Conservation (phyloP, 169 alveolate species). For the Besnoitia besnoiti region DNA sequence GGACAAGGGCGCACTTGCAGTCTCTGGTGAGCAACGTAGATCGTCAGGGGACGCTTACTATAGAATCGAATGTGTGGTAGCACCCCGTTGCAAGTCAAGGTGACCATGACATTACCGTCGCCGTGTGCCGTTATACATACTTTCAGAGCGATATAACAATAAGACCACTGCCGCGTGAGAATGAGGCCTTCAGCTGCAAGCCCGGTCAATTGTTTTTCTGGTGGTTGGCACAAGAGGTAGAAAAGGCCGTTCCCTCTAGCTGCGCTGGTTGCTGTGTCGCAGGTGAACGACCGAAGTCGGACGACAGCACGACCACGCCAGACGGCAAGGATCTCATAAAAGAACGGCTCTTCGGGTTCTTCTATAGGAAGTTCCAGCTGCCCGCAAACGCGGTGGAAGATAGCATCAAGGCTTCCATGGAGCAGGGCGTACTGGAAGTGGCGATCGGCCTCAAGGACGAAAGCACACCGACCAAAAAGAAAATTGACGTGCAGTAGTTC, state of each 20-base stretch:
- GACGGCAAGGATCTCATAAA: constrained; percentile 23
- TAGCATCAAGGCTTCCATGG: constrained; percentile 62
- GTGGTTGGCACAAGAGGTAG: no score
- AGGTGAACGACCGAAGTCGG: constrained; percentile 53
- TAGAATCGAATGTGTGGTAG: background rate
- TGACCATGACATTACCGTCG: background rate
- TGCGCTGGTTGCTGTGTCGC: no score
- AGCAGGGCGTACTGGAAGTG: constrained; percentile 49
- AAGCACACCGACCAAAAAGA: background rate
- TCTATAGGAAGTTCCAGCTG: constrained; percentile 62
- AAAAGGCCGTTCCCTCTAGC: no score
- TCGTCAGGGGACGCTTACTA: no score
- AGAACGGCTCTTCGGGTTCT: constrained; percentile 54
- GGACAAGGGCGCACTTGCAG: constrained; percentile 48
- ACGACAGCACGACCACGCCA: constrained; percentile 49
- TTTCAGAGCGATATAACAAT: no score
- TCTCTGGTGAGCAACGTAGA: constrained; percentile 48
- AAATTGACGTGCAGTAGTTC: constrained; percentile 25
- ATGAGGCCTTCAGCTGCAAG: no score
- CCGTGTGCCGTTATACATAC: background rate
- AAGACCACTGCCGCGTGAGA: no score
- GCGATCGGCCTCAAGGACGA: background rate
- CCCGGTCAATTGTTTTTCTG: no score
- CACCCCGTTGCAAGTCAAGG: background rate
- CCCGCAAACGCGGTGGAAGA: constrained; percentile 61